Conservation (phyloP, 768 basidiomycete genomes). For the Cystofilobasidium bisporidii region DNA sequence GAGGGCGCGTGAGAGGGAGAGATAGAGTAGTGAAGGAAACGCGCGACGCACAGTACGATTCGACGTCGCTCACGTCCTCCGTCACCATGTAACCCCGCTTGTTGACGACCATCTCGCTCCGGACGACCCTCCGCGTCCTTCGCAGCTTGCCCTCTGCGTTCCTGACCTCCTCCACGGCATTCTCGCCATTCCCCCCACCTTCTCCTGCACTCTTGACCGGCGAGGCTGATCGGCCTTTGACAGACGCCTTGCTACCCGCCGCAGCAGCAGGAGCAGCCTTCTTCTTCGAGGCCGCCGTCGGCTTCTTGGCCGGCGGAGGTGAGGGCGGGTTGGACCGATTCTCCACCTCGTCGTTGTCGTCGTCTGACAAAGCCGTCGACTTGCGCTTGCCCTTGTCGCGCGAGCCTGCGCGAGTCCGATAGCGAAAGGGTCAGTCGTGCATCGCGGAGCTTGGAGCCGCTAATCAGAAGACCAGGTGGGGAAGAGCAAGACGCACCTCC, state of each 20-base stretch:
- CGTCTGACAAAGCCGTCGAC: background rate
- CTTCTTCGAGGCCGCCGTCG: background rate
- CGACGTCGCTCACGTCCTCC: background rate
- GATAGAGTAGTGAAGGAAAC: background rate
- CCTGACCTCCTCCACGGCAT: background rate
- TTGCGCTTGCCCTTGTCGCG: background rate
- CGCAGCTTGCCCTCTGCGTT: constrained; percentile 1
- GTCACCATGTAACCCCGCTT: background rate
- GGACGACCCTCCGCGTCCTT: background rate
- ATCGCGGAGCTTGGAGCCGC: too few species aligned
- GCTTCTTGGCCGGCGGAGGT: background rate
- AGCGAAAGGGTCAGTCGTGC: background rate
- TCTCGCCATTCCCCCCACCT: too few species aligned
- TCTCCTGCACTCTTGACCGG: too few species aligned
- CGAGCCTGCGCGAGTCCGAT: background rate
- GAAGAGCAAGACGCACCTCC: background rate
- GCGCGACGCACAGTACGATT: background rate
- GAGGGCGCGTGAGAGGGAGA: background rate
- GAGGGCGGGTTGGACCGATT: background rate
- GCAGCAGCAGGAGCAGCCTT: background rate
- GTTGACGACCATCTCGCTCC: background rate
- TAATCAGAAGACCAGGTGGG: too few species aligned
- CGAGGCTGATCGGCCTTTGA: background rate
- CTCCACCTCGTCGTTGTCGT: background rate
- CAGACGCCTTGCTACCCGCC: too few species aligned